These are phyloP conservation scores for Microsporum canis DNA, from an alignment of 2,329 filamentous ascomycete genomes.

Conservation along the genomic window DNA sequence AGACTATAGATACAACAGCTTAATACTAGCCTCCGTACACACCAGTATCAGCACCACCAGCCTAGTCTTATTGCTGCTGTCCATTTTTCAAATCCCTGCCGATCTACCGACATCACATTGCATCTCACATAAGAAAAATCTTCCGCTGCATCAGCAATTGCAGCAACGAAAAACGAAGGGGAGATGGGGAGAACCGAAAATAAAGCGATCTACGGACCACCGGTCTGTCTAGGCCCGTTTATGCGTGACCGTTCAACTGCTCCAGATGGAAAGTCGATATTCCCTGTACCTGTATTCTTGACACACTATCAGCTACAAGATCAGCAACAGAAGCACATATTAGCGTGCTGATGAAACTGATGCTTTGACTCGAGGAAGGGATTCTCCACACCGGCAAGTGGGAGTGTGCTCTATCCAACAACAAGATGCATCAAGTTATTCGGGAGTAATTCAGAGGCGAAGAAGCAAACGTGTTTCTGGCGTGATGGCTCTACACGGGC, in stretches of 20 bases:
- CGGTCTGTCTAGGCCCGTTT: not conserved
- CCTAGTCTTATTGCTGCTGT: not conserved
- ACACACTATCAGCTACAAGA: not conserved
- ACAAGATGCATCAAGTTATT: not conserved
- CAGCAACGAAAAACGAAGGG: not conserved
- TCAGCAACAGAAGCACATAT: not conserved
- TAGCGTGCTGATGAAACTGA: not conserved
- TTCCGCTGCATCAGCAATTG: not conserved
- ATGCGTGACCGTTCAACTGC: not conserved
- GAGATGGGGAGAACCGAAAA: not conserved
- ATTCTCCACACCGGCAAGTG: not conserved
- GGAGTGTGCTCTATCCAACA: not conserved
- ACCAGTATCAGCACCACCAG: not conserved
- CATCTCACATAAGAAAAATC: not conserved
- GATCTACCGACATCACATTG: not conserved
- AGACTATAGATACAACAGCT: not conserved
- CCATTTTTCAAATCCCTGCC: not conserved
- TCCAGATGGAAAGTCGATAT: not conserved
- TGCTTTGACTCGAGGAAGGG: not conserved
- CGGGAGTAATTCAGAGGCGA: not conserved
- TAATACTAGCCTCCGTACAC: not conserved
- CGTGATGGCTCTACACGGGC: not conserved
- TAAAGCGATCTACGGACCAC: not conserved
- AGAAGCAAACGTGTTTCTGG: slow-evolving; percentile 1
- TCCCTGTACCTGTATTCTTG: not conserved